Evolutionary conservation across 495 filamentous ascomycete species (phyloP), one percentile per base, ranked within the genome.

Genomic region (Glarea lozoyensis): DNA sequence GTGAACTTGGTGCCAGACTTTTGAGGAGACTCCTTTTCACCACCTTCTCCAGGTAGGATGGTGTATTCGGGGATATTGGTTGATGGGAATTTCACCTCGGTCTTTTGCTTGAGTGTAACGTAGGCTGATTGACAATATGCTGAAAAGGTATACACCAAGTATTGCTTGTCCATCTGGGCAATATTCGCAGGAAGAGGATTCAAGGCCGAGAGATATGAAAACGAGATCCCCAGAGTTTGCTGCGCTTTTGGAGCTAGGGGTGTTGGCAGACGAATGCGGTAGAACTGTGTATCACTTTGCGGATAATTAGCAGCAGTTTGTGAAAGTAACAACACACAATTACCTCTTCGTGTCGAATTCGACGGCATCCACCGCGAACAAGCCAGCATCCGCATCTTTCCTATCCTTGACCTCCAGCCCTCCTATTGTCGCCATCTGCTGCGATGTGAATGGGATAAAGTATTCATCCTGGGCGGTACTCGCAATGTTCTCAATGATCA

Each of bases 391-490:
- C 25, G 76, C 58, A 32, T 84, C 75, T 60, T 95, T 94, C 68
- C 88, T 92, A 55, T 96, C 86, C 57, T 79, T 82, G 15, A 88
- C 92, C 67, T 97, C 90, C 35, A 98, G 62, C 23, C 81, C 87
- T 50, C 89, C 93, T 34, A 97, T 59, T 43, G 73, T 81, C 37
- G 72, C 73, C 54, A 92, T 72, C 53, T 84, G 71, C 37, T 82
- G 76, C 35, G 73, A 70, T 36, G 80, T 79, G 65, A 97, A 90
- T 2, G 88, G 82, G 24, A 96, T 55, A 61, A 81, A 95, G 73
- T 96, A 97, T 60, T 89, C 81, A 63, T 72, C 72, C 58, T 97
- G 92, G 9, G 87, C 73, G 38, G 79, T 64, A 18, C 61, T 63
- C 27, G 73, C 78, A 51, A 82, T 66, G 64, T 98, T 98, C 72